Evolutionary conservation across 139 green algal genomes (phyloP).

Genomic region (Raphidocelis subcapitata): DNA sequence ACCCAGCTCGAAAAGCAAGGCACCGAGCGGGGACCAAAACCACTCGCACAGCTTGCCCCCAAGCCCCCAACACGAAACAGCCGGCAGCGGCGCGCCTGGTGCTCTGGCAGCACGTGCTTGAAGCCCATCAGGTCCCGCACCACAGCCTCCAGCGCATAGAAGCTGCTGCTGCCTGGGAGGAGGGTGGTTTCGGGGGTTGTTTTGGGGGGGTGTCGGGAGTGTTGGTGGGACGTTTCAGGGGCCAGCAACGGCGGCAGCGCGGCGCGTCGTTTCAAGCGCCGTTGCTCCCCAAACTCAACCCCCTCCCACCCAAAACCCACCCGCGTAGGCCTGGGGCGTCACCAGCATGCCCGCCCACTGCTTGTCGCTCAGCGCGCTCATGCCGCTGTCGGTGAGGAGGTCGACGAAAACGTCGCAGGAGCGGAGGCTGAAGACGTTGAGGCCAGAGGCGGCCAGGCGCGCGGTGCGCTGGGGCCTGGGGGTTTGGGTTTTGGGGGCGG

Average conservation of each 20-base stretch:
- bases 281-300: too few relatives aligned
- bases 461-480: not conserved
- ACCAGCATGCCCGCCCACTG: conserved; percentile 28
- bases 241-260: too few relatives aligned
- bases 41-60: too few relatives aligned
- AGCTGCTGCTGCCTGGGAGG: conserved; percentile 25
- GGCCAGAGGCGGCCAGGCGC: conserved; percentile 5
- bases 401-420: conserved; percentile 23
- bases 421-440: conserved; percentile 31
- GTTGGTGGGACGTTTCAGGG: too few relatives aligned
- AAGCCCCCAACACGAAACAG: too few relatives aligned
- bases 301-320: too few relatives aligned
- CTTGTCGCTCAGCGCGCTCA: conserved; percentile 24
- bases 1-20: too few relatives aligned
- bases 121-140: conserved; percentile 26
- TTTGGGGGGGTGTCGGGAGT: too few relatives aligned
- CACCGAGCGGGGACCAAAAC: too few relatives aligned
- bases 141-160: conserved; percentile 26
- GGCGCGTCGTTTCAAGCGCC: too few relatives aligned
- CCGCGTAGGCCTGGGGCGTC: conserved; percentile 27
- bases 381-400: conserved; percentile 31
- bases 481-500: too few relatives aligned
- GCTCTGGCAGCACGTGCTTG: conserved; percentile 26
- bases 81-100: conserved; percentile 12
- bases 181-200: too few relatives aligned